A percentile compares a stretch with the other conserved stretches of the same genome.
These are phyloP conservation scores for Termitomyces sp. DNA, from an alignment of 768 basidiomycete genomes.

Conservation along the genomic window DNA sequence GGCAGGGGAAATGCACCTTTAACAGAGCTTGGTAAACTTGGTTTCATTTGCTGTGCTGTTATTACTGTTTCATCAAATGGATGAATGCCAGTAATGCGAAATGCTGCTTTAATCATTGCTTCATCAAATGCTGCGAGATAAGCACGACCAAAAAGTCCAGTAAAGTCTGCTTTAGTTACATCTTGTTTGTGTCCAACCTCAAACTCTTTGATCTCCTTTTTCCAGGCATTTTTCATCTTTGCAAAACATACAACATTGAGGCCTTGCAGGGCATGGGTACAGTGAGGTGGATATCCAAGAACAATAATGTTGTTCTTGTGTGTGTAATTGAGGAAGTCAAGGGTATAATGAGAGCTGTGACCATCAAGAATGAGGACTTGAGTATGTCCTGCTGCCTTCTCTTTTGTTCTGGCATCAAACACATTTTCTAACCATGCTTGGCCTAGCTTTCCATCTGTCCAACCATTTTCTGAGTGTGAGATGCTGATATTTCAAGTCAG, in stretches of 20 bases:
- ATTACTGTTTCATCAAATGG: too few relatives aligned
- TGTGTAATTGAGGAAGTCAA: too few relatives aligned
- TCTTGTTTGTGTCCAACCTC: slow-evolving; percentile 12
- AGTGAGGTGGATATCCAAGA: slow-evolving; percentile 34
- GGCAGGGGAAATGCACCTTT: background rate
- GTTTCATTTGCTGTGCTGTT: background rate
- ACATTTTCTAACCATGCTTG: slow-evolving; percentile 19
- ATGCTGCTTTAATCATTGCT: too few relatives aligned
- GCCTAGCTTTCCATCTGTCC: slow-evolving; percentile 21
- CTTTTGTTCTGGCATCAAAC: slow-evolving; percentile 28
- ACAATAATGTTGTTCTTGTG: slow-evolving; percentile 28
- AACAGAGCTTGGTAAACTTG: background rate
- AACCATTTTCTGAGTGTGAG: slow-evolving; percentile 22
- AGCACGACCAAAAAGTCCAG: background rate
- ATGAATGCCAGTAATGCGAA: too few relatives aligned
- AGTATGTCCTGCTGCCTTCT: slow-evolving; percentile 30
- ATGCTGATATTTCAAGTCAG: slow-evolving; percentile 18
- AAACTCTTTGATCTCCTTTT: slow-evolving; percentile 16
- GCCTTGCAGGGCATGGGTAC: slow-evolving; percentile 34
- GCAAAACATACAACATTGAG: slow-evolving; percentile 40
- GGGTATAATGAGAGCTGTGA: too few relatives aligned
- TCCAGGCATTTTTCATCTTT: slow-evolving; percentile 24
- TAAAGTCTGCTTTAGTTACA: slow-evolving; percentile 17
- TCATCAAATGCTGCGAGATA: background rate
- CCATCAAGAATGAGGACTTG: too few relatives aligned